These are phyloP conservation scores for Pleurotus salmoneostramineus DNA, from an alignment of 768 basidiomycete species.

Conservation along the genomic window DNA sequence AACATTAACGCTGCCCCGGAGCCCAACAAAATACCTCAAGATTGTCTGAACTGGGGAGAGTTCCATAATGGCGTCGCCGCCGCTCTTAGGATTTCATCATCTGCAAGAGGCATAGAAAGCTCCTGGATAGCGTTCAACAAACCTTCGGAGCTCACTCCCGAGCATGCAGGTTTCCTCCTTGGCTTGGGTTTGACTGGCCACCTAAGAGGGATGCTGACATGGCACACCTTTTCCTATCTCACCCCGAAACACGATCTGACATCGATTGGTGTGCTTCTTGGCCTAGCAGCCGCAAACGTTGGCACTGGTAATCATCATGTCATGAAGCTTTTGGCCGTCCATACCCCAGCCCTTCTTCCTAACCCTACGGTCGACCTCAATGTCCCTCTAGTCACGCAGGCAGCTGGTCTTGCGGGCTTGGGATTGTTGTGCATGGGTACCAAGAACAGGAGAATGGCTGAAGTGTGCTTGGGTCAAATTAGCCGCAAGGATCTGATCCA, in stretches of 20 bases:
- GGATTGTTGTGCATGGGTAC: slow-evolving; percentile 90
- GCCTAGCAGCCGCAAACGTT: slow-evolving; percentile 87
- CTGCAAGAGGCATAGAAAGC: slow-evolving; percentile 75
- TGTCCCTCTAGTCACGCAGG: slow-evolving; percentile 85
- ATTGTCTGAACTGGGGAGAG: slow-evolving; percentile 87
- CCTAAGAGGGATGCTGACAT: slow-evolving; percentile 82
- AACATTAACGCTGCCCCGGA: slow-evolving; percentile 65
- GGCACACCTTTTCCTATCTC: slow-evolving; percentile 94
- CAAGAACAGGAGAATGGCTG: slow-evolving; percentile 86
- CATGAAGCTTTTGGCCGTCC: slow-evolving; percentile 87
- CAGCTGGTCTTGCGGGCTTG: slow-evolving; percentile 82
- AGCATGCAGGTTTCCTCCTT: slow-evolving; percentile 95
- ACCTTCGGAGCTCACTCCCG: slow-evolving; percentile 83
- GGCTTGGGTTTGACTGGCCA: slow-evolving; percentile 93
- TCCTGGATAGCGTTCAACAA: slow-evolving; percentile 97
- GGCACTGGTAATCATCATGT: slow-evolving; percentile 85
- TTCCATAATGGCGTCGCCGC: slow-evolving; percentile 98
- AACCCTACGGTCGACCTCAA: slow-evolving; percentile 85
- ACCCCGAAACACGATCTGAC: slow-evolving; percentile 96
- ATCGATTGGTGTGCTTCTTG: slow-evolving; percentile 88
- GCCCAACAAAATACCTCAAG: slow-evolving; percentile 64
- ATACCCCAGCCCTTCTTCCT: slow-evolving; percentile 90
- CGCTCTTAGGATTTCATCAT: slow-evolving; percentile 77
- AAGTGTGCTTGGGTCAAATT: slow-evolving; percentile 85
- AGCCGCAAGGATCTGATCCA: slow-evolving; percentile 72